Percentiles rank a stretch among this genome's conserved stretches.
phyloP scores from a whole-genome alignment of 2,329 filamentous ascomycete genomes.

The Fusarium nodosum region DNA sequence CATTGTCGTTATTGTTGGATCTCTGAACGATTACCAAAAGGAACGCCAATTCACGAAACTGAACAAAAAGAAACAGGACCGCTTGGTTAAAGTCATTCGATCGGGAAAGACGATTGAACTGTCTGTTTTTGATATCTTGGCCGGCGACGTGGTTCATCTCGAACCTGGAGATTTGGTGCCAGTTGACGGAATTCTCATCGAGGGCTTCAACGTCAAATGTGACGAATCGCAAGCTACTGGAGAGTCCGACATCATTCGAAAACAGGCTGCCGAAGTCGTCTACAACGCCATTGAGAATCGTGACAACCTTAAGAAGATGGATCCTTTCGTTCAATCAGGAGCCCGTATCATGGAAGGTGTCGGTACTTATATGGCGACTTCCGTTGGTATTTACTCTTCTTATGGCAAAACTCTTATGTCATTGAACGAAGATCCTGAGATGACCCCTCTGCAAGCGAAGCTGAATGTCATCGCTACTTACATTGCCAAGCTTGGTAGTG shows the following conservation, averaged over 20 bases:
- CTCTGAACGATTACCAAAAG: constrained; percentile 84
- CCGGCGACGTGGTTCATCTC: constrained; percentile 78
- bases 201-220: constrained; percentile 80
- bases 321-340: constrained; percentile 89
- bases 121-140: constrained; percentile 76
- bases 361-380: constrained; percentile 80
- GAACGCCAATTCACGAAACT: constrained; percentile 83
- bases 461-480: constrained; percentile 81
- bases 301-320: constrained; percentile 77
- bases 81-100: constrained; percentile 77
- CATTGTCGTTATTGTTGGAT: constrained; percentile 82
- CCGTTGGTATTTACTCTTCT: constrained; percentile 78
- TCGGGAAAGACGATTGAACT: constrained; percentile 78
- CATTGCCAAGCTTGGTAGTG: constrained; percentile 82
- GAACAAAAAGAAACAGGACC: constrained; percentile 84
- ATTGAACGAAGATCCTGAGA: constrained; percentile 79
- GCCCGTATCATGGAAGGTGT: constrained; percentile 82
- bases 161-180: constrained; percentile 82
- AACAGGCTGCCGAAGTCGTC: constrained; percentile 75
- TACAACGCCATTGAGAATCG: constrained; percentile 76
- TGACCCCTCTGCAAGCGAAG: constrained; percentile 82
- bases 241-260: constrained; percentile 81
- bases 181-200: constrained; percentile 79
- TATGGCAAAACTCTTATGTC: constrained; percentile 83
- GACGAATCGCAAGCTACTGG: constrained; percentile 85